Base-by-base conservation (phyloP, 345 rosid genomes). In the Lagerstroemia speciosa region DNA sequence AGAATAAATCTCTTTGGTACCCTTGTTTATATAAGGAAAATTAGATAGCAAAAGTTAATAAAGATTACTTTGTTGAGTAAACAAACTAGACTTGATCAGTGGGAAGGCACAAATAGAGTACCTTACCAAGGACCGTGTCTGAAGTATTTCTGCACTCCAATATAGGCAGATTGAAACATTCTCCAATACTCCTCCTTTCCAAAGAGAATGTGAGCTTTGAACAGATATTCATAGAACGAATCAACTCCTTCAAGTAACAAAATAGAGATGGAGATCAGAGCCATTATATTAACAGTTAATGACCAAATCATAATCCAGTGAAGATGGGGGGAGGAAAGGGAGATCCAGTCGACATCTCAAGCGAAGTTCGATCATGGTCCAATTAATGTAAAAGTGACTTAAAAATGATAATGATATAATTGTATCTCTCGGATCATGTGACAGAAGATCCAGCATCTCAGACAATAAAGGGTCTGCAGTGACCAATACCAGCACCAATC, bases 111-210 rank as follows among this genome's bases (percentile, higher is more conserved):
- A 34, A 70, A 50, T 37, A 36, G 41, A 60, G 72, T 69, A 66
- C 71, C 75, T 63, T 93, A 90, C 98, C 98, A 91, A 66, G 94
- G 89, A 74, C 98, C 98, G 40, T 93, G 83, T 84, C 89, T 87
- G 82, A 91, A 93, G 78, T 91, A 81, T 69, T 91, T 93, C 87
- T 93, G 98, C 70, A 83, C 96, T 34, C 88, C 96, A 30, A 87
- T 77, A 89, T 93, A 93, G 48, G 97, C 97, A 53, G 96, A 79
- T 71, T 83, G 90, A 83, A 93, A 93, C 97, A 93, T 93, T 78
- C 77, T 87, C 98, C 98, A 93, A 67, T 84, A 86, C 69, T 91
- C 98, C 74, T 90, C 97, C 85, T 93, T 93, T 55, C 98, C 98
- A 9, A 91, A 93, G 68, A 91, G 93, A 77, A 93, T 84, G 80